phyloP scores from a whole-genome alignment of 176 grass and related monocot species.

The Oryza meridionalis region DNA sequence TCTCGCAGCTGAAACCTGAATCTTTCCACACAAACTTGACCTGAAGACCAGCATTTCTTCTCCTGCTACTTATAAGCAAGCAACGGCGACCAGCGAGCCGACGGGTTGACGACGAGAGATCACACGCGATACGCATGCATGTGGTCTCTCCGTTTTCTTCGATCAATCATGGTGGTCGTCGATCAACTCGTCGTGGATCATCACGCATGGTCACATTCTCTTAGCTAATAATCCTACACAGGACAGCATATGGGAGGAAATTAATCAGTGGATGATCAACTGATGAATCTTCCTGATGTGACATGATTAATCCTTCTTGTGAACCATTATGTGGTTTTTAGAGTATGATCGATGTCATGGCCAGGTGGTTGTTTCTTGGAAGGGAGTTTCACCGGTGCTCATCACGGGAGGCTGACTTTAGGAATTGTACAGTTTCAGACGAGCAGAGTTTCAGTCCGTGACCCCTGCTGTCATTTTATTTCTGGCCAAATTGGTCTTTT shows the following conservation, averaged over 20 bases:
- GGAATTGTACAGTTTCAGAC: not conserved
- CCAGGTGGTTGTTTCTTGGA: conserved; percentile 33
- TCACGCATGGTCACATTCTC: not conserved
- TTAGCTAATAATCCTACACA: conserved; percentile 12
- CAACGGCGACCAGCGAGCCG: not conserved
- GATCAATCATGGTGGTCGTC: not conserved
- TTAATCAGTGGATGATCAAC: conserved; percentile 4
- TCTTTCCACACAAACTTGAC: too few species aligned
- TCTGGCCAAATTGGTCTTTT: not conserved
- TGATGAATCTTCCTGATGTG: conserved; percentile 15
- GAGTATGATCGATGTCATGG: not conserved
- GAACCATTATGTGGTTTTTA: not conserved
- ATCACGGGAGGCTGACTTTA: not conserved
- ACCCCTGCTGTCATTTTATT: not conserved
- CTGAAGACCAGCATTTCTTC: not conserved
- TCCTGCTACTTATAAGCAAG: conserved; percentile 6
- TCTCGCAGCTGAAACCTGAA: not conserved
- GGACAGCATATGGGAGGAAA: not conserved
- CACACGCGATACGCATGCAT: conserved; percentile 10
- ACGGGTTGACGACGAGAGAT: conserved; percentile 27
- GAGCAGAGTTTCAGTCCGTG: not conserved
- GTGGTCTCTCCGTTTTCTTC: conserved; percentile 13
- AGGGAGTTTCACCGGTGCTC: not conserved
- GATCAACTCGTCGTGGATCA: conserved; percentile 1
- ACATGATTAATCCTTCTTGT: conserved; percentile 10